Conservation (phyloP, 805 yeast species). For the Teunomyces atbi region DNA sequence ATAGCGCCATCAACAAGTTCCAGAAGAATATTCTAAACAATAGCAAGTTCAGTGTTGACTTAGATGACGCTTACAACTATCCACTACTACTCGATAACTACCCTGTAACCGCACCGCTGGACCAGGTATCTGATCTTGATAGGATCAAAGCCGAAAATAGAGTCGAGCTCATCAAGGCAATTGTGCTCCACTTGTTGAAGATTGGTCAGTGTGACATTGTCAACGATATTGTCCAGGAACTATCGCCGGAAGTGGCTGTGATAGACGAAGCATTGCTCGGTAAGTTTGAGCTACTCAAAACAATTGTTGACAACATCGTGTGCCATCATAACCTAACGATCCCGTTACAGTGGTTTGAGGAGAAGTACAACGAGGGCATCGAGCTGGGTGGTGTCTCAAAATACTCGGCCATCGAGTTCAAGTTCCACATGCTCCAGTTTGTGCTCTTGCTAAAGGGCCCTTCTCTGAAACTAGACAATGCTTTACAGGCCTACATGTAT, state of each 20-base stretch:
- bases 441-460: conserved; percentile 27
- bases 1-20: conserved; percentile 33
- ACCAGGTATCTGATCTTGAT: not conserved
- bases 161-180: conserved; percentile 33
- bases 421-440: conserved; percentile 41
- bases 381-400: not conserved
- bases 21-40: conserved; percentile 30
- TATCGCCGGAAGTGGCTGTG: conserved; percentile 13
- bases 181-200: conserved; percentile 38
- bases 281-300: conserved; percentile 28
- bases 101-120: conserved; percentile 15
- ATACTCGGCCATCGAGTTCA: conserved; percentile 32
- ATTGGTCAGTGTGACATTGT: conserved; percentile 40
- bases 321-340: conserved; percentile 28
- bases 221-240: conserved; percentile 25
- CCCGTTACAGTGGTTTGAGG: conserved; percentile 35
- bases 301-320: conserved; percentile 34
- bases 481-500: conserved; percentile 35
- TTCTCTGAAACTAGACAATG: conserved; percentile 17
- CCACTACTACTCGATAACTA: conserved; percentile 30
- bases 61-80: conserved; percentile 43
- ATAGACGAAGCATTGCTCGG: conserved; percentile 24
- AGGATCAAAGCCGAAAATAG: conserved; percentile 23
- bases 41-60: conserved; percentile 26
- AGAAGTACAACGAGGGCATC: conserved; percentile 17